A percentile compares a stretch with the other conserved stretches of the same genome.
Conservation (phyloP, 305 asterid genomes). For the Ruellia speciosa region DNA sequence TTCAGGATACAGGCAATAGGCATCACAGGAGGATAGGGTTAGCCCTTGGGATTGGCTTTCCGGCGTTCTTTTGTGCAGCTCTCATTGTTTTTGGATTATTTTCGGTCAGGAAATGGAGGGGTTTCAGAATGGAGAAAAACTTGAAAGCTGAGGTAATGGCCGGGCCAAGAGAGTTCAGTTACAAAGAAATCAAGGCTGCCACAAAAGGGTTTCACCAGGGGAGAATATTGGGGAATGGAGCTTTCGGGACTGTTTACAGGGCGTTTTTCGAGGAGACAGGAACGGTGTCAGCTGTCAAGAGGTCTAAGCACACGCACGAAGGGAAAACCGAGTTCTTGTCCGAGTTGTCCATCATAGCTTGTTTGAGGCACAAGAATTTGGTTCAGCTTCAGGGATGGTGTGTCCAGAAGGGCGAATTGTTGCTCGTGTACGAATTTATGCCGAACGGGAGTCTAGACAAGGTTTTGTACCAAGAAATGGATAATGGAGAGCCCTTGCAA, state of each 20-base stretch:
- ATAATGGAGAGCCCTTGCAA: conserved; percentile 22
- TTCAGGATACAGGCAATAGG: conserved; percentile 22
- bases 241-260: conserved; percentile 44
- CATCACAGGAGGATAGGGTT: conserved; percentile 30
- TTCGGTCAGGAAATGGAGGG: conserved; percentile 33
- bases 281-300: conserved; percentile 32
- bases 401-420: conserved; percentile 36
- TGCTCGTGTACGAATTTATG: conserved; percentile 47
- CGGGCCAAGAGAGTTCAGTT: conserved; percentile 35
- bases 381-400: conserved; percentile 55
- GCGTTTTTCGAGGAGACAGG: conserved; percentile 29
- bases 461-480: conserved; percentile 27
- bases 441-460: conserved; percentile 43
- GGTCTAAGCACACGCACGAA: conserved; percentile 40
- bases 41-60: conserved; percentile 36
- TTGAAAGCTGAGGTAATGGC: conserved; percentile 32
- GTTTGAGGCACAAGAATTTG: conserved; percentile 44
- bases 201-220: conserved; percentile 41
- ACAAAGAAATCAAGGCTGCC: conserved; percentile 36
- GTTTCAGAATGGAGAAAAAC: conserved; percentile 22
- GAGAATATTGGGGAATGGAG: conserved; percentile 42
- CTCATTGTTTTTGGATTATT: conserved; percentile 25
- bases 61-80: conserved; percentile 26
- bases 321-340: conserved; percentile 39
- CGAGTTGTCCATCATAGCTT: conserved; percentile 39